Evolutionary conservation across 108 stramenopile species (phyloP), one percentile per base, ranked within the genome.

Genomic region (Cyclotella sp.): DNA sequence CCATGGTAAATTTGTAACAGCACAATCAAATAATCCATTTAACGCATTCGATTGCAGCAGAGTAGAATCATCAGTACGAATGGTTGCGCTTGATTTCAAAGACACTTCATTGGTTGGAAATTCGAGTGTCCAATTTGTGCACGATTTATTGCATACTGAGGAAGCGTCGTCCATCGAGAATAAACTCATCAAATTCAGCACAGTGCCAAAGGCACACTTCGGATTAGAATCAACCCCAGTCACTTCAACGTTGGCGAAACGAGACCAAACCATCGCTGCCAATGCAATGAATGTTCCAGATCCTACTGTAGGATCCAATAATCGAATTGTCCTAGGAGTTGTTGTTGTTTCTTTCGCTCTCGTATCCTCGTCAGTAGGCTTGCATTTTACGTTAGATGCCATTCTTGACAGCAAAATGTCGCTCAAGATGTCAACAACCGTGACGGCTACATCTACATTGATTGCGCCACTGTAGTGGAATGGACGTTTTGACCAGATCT

Each of bases 391-490:
- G 24, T 24, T 39, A 26, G 39, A 22, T 72, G 9, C 34, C 18
- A 2, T 30, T 13, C 44, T 60, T 11, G 15, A 24, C 18, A 15
- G 28, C 39, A 73, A 16, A 39, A 77, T 13, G 46, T 82, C 84
- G n/a, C 21, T 21, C 62, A 92, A 46, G 13, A 87, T 69, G n/a
- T 87, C 79, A 44, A 88, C 61, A 22, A 87, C 60, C 28, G 75
- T 76, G 28, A 88, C 70, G 4, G 91, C 89, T 26, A 83, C 45
- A 34, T 79, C 73, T 18, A 75, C 53, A 52, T 92, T 89, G 59
- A 89, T 88, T 9, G 91, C 88, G 9, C 87, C 87, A 64, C 88
- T 89, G 53, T 92, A 92, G 26, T 84, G 89, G 78, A 92, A 92
- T 13, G 91, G 91, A 24, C 91, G 77, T 26, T 75, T 42, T 19